Evolutionary conservation across 192 early-diverging fungal genomes (phyloP), one percentile per base, ranked within the genome.

Genomic region (Umbelopsis sp.): DNA sequence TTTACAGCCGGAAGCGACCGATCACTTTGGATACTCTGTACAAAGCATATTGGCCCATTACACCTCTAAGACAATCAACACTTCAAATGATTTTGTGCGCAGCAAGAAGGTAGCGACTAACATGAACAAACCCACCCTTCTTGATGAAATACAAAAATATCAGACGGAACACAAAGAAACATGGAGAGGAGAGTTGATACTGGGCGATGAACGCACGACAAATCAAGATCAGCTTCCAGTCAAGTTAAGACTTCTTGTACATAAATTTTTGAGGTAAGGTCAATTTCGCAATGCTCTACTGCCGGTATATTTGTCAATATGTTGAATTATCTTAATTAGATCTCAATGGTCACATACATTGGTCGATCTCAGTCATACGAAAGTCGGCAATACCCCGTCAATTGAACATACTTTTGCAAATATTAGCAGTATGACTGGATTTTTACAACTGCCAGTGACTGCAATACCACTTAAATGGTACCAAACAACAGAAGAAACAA

Each of bases 221-320:
- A 30, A 25, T 16, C 5, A 49, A 20, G 48, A 49, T 21, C 48
- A 27, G 30, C 27, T 16, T 61, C 16, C 15, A 12, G 7, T 18
- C 7, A 61, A 61, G 35, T 16, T 61, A 18, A 61, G 30, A 27
- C 33, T 61, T 13, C 25, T 61, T 61, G 55, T 61, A 61, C 55
- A 61, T 61, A 61, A 61, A 12, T 61, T 61, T 33, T 30, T 61
- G 16, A 22, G 55, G 55, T 61, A 61, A 61, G 30, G 15, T 41
- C 37, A 41, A 41, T 41, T 41, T 41, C 1, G 27, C 3, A 2
- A 30, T 30, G 1, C 27, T 30, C 27, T 30, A 30, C 27, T 30
- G 27, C 27, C 27, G 27, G 27, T 30, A 1, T 2, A 1, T 30
- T 30, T 30, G 27, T 30, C 27, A 30, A 30, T 30, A 30, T 30